Conservation (phyloP, 306 rosid genomes). For the Glycine soja region DNA sequence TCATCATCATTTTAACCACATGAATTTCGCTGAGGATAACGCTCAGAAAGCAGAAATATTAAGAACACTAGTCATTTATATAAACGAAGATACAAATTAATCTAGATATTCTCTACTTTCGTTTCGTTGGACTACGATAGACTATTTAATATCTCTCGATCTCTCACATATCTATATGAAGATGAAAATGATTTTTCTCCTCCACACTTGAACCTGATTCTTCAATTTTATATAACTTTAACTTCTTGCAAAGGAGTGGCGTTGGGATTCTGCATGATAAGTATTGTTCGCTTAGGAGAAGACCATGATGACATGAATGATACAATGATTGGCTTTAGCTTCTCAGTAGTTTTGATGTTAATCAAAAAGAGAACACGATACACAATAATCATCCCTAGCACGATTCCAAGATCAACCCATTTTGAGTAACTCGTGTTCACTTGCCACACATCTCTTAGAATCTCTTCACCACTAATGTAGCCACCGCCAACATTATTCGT, state of each 20-base stretch:
- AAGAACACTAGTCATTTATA: not conserved
- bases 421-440: slow-evolving; percentile 63
- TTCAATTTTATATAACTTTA: not conserved
- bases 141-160: not conserved
- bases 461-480: slow-evolving; percentile 54
- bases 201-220: not conserved
- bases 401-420: slow-evolving; percentile 73
- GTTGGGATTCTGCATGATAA: slow-evolving; percentile 41
- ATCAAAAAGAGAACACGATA: slow-evolving; percentile 62
- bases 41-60: not conserved
- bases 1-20: too few species aligned
- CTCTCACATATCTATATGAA: not conserved
- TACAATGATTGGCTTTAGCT: slow-evolving; percentile 40
- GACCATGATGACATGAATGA: slow-evolving; percentile 4
- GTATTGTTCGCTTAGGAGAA: slow-evolving; percentile 31
- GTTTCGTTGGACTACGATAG: not conserved
- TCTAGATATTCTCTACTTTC: not conserved
- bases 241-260: slow-evolving; percentile 42
- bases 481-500: not conserved
- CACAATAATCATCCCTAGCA: slow-evolving; percentile 60
- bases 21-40: not conserved
- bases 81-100: not conserved
- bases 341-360: slow-evolving; percentile 59
- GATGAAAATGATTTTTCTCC: not conserved
- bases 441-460: slow-evolving; percentile 53